Base-by-base conservation (phyloP, 2,329 filamentous ascomycete species). In the Fusarium sp. region DNA sequence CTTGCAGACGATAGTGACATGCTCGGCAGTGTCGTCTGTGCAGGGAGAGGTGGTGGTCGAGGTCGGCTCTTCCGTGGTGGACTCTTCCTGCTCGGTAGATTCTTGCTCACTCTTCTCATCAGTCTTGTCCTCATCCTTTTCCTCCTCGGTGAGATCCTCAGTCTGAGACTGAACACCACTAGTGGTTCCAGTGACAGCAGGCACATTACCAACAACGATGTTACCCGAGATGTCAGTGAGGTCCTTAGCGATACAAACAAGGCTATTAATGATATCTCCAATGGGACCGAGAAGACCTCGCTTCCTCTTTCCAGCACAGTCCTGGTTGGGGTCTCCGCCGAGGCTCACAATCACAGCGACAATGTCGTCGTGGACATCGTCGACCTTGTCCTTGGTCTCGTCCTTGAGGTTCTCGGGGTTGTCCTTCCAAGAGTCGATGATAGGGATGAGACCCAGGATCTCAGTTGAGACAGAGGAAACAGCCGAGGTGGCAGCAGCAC, bases 391-490 rank as follows among this genome's bases (percentile, higher is more conserved):
- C 44, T 64, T 70, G 2, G 73, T 75, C 14, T 73, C 57, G n/a
- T 66, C 70, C 27, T 66, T 69, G 36, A 75, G 72, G 27, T 29
- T 40, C n/a, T 66, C 53, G 0, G 68, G 60, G 10, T 74, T 53
- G 2, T 38, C 49, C 27, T 69, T 70, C 72, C 72, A 74, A 6
- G 62, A 60, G 51, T 74, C 68, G 44, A 74, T 74, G 27, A 74
- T 40, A 9, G 71, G 71, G 12, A 74, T 56, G 9, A 74, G 57
- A 31, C 51, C 69, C 1, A 59, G 20, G 33, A 74, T 64, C n/a
- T 73, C 68, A 2, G 68, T 63, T 2, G 71, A 74, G 3, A 70
- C 65, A 6, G 72, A 73, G 2, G 72, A 74, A 10, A 70, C 65
- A 17, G 60, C 66, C 2, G 72, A 62, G 10, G 68, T 70, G 22